Evolutionary conservation across 2,329 filamentous ascomycete genomes (phyloP), one percentile per base, ranked within the genome.

Genomic region (Xylaria sp.): DNA sequence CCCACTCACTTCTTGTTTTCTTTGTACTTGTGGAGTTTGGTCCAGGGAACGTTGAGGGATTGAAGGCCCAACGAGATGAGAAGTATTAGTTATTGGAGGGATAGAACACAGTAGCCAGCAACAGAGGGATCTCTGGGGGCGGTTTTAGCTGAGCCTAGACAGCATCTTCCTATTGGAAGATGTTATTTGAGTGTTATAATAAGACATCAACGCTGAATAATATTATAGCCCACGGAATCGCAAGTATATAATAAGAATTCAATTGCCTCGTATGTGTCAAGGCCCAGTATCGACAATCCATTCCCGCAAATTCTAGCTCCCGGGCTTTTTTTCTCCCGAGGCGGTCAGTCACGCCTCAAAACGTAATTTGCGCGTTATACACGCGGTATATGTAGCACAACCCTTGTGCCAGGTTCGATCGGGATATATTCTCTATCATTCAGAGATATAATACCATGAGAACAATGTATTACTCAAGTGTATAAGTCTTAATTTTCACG

Each of bases 101-200:
- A 30, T 39, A 34, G 47, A 62, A 50, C 5, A 48, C 7, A 21
- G 48, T 21, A 34, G 55, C 45, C 30, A 24, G 36, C 7, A 21
- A 64, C n/a, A 5, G 51, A n/a, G 34, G 39, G 48, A 58, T 64
- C 30, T 64, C 30, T 59, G 60, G 32, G 39, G 48, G 42, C 14
- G 17, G 53, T 36, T 57, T 53, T 61, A 48, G 24, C 17, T 50
- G 32, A 61, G 51, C 56, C 53, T 56, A 32, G 61, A 61, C 36
- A 54, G 39, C 50, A 62, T 45, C 51, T 62, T 50, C 45, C 51
- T 47, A 27, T 34, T n/a, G 47, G n/a, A n/a, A 50, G 51, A 60
- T 55, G 27, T 64, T 42, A 69, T 61, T 30, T 53, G 21, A 54
- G 47, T 62, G 51, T 61, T 62, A 61, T 67, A 59, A 69, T 67